Conservation (phyloP, 2,329 filamentous ascomycete species). For the Verticillium zaregamsianum region DNA sequence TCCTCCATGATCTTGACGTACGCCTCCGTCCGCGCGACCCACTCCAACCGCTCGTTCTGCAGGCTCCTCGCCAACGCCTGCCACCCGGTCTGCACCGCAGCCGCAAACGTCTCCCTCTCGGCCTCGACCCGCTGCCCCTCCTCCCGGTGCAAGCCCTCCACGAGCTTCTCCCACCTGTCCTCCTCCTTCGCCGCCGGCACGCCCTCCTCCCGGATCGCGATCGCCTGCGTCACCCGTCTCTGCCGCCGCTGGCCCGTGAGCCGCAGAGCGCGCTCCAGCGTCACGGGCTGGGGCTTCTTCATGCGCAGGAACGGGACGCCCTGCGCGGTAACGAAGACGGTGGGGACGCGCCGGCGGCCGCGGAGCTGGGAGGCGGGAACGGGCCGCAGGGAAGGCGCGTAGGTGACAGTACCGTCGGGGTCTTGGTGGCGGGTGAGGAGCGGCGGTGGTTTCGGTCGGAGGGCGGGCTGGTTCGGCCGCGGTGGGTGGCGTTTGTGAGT, state of each 20-base stretch:
- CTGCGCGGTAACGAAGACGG: constrained; percentile 46
- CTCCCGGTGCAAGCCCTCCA: constrained; percentile 20
- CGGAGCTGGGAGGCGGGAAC: constrained; percentile 43
- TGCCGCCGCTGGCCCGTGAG: constrained; percentile 44
- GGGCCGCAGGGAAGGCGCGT: constrained; percentile 43
- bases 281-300: constrained; percentile 57
- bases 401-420: constrained; percentile 35
- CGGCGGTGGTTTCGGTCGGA: constrained; percentile 19
- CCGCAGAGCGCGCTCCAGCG: constrained; percentile 29
- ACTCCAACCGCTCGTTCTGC: constrained; percentile 28
- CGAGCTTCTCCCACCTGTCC: constrained; percentile 44
- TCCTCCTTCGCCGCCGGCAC: constrained; percentile 32
- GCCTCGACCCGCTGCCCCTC: background rate
- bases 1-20: constrained; percentile 33
- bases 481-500: constrained; percentile 10
- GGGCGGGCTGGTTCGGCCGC: constrained; percentile 11
- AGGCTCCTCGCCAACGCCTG: constrained; percentile 17
- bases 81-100: background rate
- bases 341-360: constrained; percentile 51
- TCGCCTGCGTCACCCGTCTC: constrained; percentile 30
- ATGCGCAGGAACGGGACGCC: constrained; percentile 62
- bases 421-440: constrained; percentile 27
- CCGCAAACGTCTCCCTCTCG: background rate
- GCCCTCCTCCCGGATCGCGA: constrained; percentile 24
- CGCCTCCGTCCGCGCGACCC: constrained; percentile 35